Evolutionary conservation across 306 rosid genomes (phyloP), one percentile per base, ranked within the genome.

Genomic region (Mucuna pruriens): DNA sequence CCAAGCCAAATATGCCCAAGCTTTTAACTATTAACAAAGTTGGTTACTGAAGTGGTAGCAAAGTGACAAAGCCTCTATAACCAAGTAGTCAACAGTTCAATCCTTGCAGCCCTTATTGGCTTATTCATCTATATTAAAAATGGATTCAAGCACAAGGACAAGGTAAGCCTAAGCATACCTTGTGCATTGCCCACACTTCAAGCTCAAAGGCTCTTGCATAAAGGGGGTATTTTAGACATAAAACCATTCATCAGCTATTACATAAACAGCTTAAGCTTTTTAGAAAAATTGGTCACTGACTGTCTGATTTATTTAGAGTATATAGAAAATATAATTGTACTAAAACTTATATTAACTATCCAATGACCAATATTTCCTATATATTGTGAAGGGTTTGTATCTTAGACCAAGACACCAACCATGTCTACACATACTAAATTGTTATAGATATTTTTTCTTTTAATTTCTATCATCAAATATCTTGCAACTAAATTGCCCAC

Each of bases 351-450:
- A 33, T 62, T 51, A 26, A 72, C 69, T 11, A 68, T 33, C 44
- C 46, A 69, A 82, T 55, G 70, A 82, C 31, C 49, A 48, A 60
- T 60, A 77, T 64, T 19, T 62, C 40, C 46, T 29, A 15, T 5
- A 31, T 55, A 19, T 72, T 20, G 61, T 9, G n/a, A 10, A 54
- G 22, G 61, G 13, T 67, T 22, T 23, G 46, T 57, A 82, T 60
- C 78, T 65, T 48, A 61, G 69, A 77, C 60, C 79, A 77, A 70
- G 68, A 60, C 55, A 57, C 76, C 69, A 58, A 48, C 26, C 48
- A 49, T 52, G 63, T 57, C 64, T 61, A 67, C 38, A 6, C 78
- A 69, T 58, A 58, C 64, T 61, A 70, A 46, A 68, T 48, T 48
- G 23, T 17, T 82, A 68, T 2, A 48, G 9, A 71, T 13, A 71